Evolutionary conservation across 495 filamentous ascomycete species (phyloP), one percentile per base, ranked within the genome.

Genomic region (Rhypophila decipiens): DNA sequence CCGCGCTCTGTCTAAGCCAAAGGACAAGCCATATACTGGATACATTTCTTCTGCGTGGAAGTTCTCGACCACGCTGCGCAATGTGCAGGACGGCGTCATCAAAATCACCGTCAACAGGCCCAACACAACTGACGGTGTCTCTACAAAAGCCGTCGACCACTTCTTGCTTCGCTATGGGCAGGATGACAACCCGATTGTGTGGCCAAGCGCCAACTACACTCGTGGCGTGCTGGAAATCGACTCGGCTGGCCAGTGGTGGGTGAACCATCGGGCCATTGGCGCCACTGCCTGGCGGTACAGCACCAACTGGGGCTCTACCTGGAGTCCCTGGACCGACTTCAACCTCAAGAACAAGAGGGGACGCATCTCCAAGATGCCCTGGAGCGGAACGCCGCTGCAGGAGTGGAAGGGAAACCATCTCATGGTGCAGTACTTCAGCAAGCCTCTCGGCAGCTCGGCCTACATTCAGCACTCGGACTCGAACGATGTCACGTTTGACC

Each of bases 41-140:
- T 70, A 74, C 5, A 68, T 83, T 22, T 71, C 75, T 10, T 76
- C 73, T 5, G 53, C 57, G 7, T 88, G 81, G 77, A 60, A 55
- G 3, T 80, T 76, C 65, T 67, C 52, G 9, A 74, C 73, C 2
- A 79, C 65, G n/a, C 44, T 87, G 43, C 66, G 49, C 9, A 72
- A 79, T 23, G 80, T 87, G 1, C 73, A 74, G 15, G 77, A 88
- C 44, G 84, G 84, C 40, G 64, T 87, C n/a, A 75, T 87, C 53
- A 66, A 70, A 24, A 47, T 86, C 44, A 84, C 80, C 0, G 64
- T 88, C 37, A 72, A 66, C 24, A 85, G 84, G 35, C 71, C 73
- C 15, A 69, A 69, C 3, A 67, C 63, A 12, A 50, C 44, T 4
- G 52, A 67, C 35, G 63, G 65, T 34, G 55, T 36, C 4, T 68